These are phyloP conservation scores for Brassica rapa DNA, from an alignment of 345 rosid genomes.

Conservation along the genomic window DNA sequence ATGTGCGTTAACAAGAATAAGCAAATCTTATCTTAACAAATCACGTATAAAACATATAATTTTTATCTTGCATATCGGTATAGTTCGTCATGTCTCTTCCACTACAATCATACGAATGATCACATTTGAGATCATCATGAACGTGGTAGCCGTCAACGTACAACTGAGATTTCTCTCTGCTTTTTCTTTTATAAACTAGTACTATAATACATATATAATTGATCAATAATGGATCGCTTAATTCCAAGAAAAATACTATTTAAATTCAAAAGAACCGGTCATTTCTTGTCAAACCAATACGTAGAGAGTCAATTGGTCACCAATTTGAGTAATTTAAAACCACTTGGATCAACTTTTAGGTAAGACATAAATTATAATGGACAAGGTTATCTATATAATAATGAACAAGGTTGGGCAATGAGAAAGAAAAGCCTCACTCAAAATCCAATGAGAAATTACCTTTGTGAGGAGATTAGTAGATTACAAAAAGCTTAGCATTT, in stretches of 20 bases:
- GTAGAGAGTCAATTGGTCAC: constrained; percentile 36
- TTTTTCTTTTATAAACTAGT: background rate
- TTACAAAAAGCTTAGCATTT: constrained; percentile 23
- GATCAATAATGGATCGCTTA: constrained; percentile 29
- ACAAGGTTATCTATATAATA: background rate
- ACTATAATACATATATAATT: constrained; percentile 8
- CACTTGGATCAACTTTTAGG: constrained; percentile 35
- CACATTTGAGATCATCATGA: constrained; percentile 31
- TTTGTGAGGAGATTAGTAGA: constrained; percentile 19
- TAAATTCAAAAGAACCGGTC: constrained; percentile 20
- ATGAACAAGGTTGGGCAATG: constrained; percentile 14
- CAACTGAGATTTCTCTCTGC: constrained; percentile 24
- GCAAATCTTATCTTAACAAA: constrained; percentile 29
- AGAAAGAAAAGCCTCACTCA: constrained; percentile 21
- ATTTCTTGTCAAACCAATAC: constrained; percentile 39
- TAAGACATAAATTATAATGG: constrained; percentile 1
- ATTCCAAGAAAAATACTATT: constrained; percentile 15
- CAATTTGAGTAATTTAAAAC: constrained; percentile 3
- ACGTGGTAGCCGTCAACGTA: constrained; percentile 37
- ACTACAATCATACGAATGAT: constrained; percentile 25
- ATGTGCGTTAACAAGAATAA: constrained; percentile 34
- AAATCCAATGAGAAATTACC: constrained; percentile 25
- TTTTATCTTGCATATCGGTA: constrained; percentile 15
- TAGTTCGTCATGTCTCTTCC: constrained; percentile 35
- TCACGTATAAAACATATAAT: background rate